phyloP scores from a whole-genome alignment of 2,329 filamentous ascomycete species.

The Aureobasidium sp. region DNA sequence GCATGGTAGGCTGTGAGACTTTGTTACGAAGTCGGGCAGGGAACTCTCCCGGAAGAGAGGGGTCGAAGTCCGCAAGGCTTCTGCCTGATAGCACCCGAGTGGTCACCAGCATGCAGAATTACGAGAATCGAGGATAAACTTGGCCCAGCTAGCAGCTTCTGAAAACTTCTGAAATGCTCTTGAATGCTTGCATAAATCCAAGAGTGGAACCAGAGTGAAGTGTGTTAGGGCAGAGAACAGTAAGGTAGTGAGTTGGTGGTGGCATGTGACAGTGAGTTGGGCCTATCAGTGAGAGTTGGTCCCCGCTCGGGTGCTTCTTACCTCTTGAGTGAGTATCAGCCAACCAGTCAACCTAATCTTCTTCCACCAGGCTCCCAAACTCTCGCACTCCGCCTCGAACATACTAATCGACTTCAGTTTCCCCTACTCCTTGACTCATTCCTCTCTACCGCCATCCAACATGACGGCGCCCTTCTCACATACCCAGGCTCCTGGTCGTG shows the following conservation, averaged over 20 bases:
- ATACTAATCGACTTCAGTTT: neutral
- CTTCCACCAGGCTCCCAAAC: neutral
- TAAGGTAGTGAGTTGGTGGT: neutral
- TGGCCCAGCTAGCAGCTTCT: neutral
- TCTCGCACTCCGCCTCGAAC: neutral
- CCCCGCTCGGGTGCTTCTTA: slow-evolving; percentile 2
- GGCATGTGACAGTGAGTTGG: slow-evolving; percentile 3
- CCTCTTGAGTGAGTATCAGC: neutral
- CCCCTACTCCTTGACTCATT: neutral
- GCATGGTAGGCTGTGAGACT: no score
- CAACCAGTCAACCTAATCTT: neutral
- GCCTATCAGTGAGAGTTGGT: neutral
- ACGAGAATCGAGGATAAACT: neutral
- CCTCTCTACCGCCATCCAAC: neutral
- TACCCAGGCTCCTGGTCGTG: neutral
- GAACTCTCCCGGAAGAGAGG: neutral
- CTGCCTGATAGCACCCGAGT: slow-evolving; percentile 9
- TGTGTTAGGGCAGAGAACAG: neutral
- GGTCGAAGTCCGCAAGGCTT: neutral
- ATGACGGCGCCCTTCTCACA: neutral
- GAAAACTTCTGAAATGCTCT: neutral
- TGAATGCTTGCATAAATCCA: neutral
- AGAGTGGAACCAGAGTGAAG: neutral
- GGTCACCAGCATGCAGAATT: neutral
- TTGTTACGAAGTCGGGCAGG: neutral